Evolutionary conservation across 768 basidiomycete genomes (phyloP).

Genomic region (Auricularia sp.): DNA sequence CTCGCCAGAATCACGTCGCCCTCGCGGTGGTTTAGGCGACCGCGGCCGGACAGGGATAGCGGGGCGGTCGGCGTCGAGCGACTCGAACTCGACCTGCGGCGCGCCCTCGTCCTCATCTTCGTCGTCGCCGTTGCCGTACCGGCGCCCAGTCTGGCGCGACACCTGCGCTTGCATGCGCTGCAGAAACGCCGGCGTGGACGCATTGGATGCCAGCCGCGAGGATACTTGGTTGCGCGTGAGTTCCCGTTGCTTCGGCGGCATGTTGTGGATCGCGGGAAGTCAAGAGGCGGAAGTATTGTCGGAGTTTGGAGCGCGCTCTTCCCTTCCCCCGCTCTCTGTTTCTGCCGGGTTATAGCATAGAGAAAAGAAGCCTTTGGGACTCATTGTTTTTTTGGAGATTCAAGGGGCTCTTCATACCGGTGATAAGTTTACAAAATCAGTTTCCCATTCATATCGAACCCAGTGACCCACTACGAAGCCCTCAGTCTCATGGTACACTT

Average conservation of each 20-base stretch:
- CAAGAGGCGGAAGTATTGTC: no score
- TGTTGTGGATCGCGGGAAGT: conserved; percentile 6
- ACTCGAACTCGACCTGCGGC: conserved; percentile 3
- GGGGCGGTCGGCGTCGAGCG: conserved; percentile 3
- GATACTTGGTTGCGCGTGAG: conserved; percentile 65
- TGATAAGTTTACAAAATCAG: no score
- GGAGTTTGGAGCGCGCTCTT: background rate
- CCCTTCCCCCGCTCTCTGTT: no score
- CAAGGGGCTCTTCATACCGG: no score
- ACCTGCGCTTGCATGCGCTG: conserved; percentile 55
- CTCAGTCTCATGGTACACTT: no score
- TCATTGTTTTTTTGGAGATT: no score
- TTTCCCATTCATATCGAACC: no score
- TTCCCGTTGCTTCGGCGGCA: conserved; percentile 39
- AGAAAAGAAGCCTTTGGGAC: no score
- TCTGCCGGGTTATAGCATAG: no score
- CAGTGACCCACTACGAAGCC: no score
- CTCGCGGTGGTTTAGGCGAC: background rate
- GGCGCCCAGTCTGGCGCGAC: conserved; percentile 16
- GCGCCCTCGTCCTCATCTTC: conserved; percentile 15
- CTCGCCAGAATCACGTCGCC: conserved; percentile 17
- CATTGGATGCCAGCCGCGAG: conserved; percentile 54
- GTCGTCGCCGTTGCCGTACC: conserved; percentile 33
- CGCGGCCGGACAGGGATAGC: conserved; percentile 5
- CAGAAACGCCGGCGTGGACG: conserved; percentile 53